These are phyloP conservation scores for Oryza officinalis DNA, from an alignment of 176 grass and related monocot genomes.

Conservation along the genomic window DNA sequence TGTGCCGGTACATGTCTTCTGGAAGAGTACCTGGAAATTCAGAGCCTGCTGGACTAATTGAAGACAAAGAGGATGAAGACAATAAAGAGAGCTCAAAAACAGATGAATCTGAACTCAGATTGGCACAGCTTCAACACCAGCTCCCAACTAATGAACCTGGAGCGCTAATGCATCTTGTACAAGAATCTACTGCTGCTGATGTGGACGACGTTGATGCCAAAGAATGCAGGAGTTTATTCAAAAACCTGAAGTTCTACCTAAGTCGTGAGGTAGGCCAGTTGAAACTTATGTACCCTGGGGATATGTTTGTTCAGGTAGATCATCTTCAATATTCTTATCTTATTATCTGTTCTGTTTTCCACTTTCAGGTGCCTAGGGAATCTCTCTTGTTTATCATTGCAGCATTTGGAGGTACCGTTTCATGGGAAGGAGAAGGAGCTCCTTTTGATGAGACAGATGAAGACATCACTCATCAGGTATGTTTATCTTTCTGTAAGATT, in stretches of 20 bases:
- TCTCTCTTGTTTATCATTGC: slow-evolving; percentile 88
- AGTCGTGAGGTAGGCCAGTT: slow-evolving; percentile 77
- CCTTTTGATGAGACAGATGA: slow-evolving; percentile 79
- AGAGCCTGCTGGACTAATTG: slow-evolving; percentile 30
- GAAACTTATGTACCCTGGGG: neutral
- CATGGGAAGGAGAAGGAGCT: slow-evolving; percentile 90
- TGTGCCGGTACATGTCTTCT: slow-evolving; percentile 79
- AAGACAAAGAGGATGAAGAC: slow-evolving; percentile 47
- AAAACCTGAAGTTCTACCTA: slow-evolving; percentile 84
- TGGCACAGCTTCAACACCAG: slow-evolving; percentile 92
- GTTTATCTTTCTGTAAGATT: slow-evolving; percentile 1
- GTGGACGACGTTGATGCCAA: slow-evolving; percentile 58
- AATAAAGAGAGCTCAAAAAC: slow-evolving; percentile 45
- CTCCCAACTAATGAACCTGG: slow-evolving; percentile 92
- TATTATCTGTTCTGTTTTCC: neutral
- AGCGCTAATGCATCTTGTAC: slow-evolving; percentile 87
- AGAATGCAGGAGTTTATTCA: slow-evolving; percentile 83
- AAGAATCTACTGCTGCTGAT: slow-evolving; percentile 66
- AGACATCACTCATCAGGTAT: slow-evolving; percentile 85
- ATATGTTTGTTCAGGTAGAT: slow-evolving; percentile 2
- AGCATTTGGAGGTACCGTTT: slow-evolving; percentile 90
- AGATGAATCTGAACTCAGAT: slow-evolving; percentile 83
- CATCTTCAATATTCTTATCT: neutral
- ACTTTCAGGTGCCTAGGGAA: slow-evolving; percentile 88
- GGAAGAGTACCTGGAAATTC: slow-evolving; percentile 42